Conservation (phyloP, 192 early-diverging fungal genomes). For the Mortierella hygrophila region DNA sequence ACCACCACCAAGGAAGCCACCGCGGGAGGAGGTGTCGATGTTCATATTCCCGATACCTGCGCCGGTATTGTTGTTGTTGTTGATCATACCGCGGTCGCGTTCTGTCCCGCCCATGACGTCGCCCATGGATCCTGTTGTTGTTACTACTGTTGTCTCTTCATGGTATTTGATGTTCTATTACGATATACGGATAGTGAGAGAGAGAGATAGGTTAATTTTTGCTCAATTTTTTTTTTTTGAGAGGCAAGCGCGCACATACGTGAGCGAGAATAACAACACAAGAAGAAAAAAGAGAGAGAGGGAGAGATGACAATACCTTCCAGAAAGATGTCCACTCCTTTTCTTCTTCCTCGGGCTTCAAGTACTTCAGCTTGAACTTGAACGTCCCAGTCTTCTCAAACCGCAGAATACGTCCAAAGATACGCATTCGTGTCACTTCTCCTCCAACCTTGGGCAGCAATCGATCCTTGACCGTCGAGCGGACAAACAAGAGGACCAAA, state of each 20-base stretch:
- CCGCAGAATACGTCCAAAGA: conserved; percentile 70
- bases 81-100: not conserved
- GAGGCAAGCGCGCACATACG: no score
- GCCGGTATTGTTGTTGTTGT: no score
- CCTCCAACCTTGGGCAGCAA: conserved; percentile 70
- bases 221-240: no score
- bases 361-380: conserved; percentile 19
- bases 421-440: conserved; percentile 70
- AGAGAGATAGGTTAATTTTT: not conserved
- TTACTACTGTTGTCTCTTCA: conserved; percentile 27
- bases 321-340: conserved; percentile 37
- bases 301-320: conserved; percentile 2
- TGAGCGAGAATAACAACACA: no score
- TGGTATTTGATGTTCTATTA: conserved; percentile 27
- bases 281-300: not conserved
- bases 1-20: not conserved
- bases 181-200: not conserved
- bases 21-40: conserved; percentile 4
- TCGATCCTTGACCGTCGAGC: conserved; percentile 73
- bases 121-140: conserved; percentile 35
- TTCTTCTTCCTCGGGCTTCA: conserved; percentile 21
- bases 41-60: not conserved
- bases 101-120: conserved; percentile 36
- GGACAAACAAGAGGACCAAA: conserved; percentile 66
- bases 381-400: conserved; percentile 34